Conservation (phyloP, 2,329 filamentous ascomycete genomes). For the Xylariales sp. region DNA sequence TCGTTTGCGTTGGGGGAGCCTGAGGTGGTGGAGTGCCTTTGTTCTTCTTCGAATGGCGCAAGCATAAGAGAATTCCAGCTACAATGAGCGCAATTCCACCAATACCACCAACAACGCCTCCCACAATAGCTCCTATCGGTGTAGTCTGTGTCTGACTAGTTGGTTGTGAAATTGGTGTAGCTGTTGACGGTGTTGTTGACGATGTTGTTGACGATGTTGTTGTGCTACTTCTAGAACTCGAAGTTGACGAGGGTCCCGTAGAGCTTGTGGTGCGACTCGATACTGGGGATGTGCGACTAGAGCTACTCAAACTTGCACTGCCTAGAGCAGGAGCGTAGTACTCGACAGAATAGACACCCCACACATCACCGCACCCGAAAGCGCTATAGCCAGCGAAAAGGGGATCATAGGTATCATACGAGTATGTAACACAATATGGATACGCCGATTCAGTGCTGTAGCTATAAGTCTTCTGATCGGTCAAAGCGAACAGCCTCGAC, state of each 20-base stretch:
- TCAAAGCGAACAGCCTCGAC: too few species aligned
- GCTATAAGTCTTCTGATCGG: too few species aligned
- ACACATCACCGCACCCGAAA: conserved; percentile 20
- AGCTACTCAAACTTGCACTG: neutral
- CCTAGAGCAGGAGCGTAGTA: conserved; percentile 6
- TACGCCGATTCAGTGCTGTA: conserved; percentile 8
- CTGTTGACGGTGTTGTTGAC: neutral
- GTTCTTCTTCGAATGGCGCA: conserved; percentile 18
- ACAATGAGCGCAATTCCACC: conserved; percentile 20
- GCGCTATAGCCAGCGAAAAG: conserved; percentile 22
- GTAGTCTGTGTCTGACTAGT: conserved; percentile 2
- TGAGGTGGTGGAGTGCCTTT: conserved; percentile 3
- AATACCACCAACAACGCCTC: conserved; percentile 22
- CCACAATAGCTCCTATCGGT: conserved; percentile 24
- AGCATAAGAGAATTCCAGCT: conserved; percentile 18
- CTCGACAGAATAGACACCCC: conserved; percentile 19
- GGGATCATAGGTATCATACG: conserved; percentile 20
- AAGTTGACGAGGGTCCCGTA: neutral
- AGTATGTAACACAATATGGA: conserved; percentile 24
- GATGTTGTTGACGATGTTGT: neutral
- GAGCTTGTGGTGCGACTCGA: neutral
- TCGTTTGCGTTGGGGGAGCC: neutral
- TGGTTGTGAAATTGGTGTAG: neutral
- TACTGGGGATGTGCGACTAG: neutral
- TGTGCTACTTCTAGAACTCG: neutral